phyloP scores from a whole-genome alignment of 805 yeast genomes.

The Scheffersomyces ergatensis region DNA sequence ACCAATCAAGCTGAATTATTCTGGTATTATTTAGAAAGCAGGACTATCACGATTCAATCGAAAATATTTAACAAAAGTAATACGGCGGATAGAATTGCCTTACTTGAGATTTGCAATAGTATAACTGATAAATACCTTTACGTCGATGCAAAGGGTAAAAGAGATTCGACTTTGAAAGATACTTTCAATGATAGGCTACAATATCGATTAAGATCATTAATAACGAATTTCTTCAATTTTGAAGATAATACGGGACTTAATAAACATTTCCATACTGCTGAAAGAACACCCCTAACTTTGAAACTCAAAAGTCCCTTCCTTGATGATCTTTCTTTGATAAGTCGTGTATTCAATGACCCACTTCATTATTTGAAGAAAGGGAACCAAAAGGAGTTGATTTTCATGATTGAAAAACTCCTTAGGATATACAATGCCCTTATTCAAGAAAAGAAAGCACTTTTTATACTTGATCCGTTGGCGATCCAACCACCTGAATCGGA shows the following conservation, averaged over 20 bases:
- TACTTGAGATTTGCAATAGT: slow-evolving; percentile 38
- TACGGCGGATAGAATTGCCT: slow-evolving; percentile 34
- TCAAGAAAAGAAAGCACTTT: slow-evolving; percentile 23
- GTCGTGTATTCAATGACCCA: slow-evolving; percentile 35
- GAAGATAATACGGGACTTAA: slow-evolving; percentile 47
- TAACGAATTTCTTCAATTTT: slow-evolving; percentile 29
- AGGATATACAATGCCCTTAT: slow-evolving; percentile 28
- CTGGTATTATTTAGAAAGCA: slow-evolving; percentile 38
- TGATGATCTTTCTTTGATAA: slow-evolving; percentile 28
- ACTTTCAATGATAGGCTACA: slow-evolving; percentile 37
- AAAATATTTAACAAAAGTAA: slow-evolving; percentile 24
- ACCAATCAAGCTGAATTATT: slow-evolving; percentile 20
- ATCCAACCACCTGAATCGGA: slow-evolving; percentile 13
- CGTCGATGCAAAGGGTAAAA: slow-evolving; percentile 15
- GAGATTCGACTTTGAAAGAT: slow-evolving; percentile 33
- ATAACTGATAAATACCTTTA: slow-evolving; percentile 30
- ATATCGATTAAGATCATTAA: slow-evolving; percentile 31
- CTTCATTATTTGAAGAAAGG: slow-evolving; percentile 22
- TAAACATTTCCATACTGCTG: slow-evolving; percentile 32
- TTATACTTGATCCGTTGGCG: slow-evolving; percentile 14
- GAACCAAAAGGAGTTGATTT: slow-evolving; percentile 16
- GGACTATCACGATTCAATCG: slow-evolving; percentile 18
- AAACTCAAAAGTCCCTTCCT: slow-evolving; percentile 22
- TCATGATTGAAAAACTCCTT: slow-evolving; percentile 19
- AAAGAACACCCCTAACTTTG: slow-evolving; percentile 21